Base-by-base conservation (phyloP, 1,284 basidiomycete genomes). In the Erythrobasidium hasegawianum region DNA sequence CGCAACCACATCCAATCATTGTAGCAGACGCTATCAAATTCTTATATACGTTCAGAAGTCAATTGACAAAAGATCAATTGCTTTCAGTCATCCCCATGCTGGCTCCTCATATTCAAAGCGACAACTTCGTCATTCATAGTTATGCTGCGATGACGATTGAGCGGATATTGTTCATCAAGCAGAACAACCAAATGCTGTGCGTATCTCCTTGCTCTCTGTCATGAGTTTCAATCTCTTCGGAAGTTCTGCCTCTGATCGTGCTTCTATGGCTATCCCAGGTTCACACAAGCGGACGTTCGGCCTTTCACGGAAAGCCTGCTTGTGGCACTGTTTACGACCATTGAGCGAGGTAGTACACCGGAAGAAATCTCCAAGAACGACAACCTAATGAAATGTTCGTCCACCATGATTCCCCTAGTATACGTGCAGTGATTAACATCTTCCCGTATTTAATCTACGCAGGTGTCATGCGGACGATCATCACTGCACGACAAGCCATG, bases 341-440 rank as follows among this genome's bases (percentile, higher is more conserved):
- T 97, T 58, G 89, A 93, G 76, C 80, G 81, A 43, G 88, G 86
- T 16, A 82, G 82, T 0, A 89, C 90, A 0, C 87, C 95, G 0
- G 90, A 97, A 76, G 96, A 96, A 80, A 84, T 97, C 27, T 91
- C 96, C 0, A 94, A 97, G 77, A 99, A 99, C 75, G 95, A 98
- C 77, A 90, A 96, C 78, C 80, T 97, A 59, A 97, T 97, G 91
- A 94, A 92, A 81, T 96, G 95, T 91, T 71, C 55, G 86, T 77
- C 22, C 20, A 8, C 22, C 26, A 20, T 18, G 43, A 22, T 55
- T 16, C 29, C 26, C 11, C 20, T 11, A 18, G 24, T 22, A 52
- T 13, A 39, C 8, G 4, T 39, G 26, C 13, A 47, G 22, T 47
- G 16, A 24, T 8, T 47, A n/a, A 22, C 29, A 18, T n/a, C n/a